Percentiles rank a stretch among this genome's conserved stretches.
phyloP scores from a whole-genome alignment of 768 basidiomycete genomes.

The Boletus tylopilopsis region DNA sequence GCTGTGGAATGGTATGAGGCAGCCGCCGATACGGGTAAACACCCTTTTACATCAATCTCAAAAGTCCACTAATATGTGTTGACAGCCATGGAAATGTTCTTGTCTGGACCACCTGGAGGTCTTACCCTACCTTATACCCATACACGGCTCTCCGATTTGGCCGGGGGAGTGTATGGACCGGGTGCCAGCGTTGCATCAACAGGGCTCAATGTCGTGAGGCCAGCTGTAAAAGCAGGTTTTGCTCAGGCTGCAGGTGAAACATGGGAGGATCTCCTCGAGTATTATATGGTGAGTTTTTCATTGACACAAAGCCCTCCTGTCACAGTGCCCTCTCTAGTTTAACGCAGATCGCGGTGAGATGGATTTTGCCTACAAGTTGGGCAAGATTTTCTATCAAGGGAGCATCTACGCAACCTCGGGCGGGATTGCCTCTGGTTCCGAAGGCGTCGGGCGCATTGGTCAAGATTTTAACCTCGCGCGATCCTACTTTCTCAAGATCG shows the following conservation, averaged over 20 bases:
- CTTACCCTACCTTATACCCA: slow-evolving; percentile 78
- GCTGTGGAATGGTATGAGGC: slow-evolving; percentile 88
- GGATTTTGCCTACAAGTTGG: slow-evolving; percentile 86
- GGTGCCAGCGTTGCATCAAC: slow-evolving; percentile 94
- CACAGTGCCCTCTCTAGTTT: slow-evolving; percentile 51
- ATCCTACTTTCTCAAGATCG: slow-evolving; percentile 81
- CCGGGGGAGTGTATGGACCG: slow-evolving; percentile 91
- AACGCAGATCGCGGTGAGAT: slow-evolving; percentile 91
- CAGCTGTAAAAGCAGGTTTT: slow-evolving; percentile 80
- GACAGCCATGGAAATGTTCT: slow-evolving; percentile 74
- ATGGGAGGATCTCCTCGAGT: slow-evolving; percentile 90
- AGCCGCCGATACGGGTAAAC: slow-evolving; percentile 79
- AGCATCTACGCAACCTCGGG: slow-evolving; percentile 80
- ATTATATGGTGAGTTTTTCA: slow-evolving; percentile 63
- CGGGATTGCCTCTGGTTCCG: slow-evolving; percentile 82
- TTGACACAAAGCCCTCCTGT: neutral
- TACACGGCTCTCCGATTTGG: slow-evolving; percentile 82
- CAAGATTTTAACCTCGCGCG: slow-evolving; percentile 74
- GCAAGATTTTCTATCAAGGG: slow-evolving; percentile 96
- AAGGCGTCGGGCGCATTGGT: slow-evolving; percentile 87
- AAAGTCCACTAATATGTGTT: slow-evolving; percentile 1
- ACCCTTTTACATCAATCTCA: slow-evolving; percentile 18
- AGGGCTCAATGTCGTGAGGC: slow-evolving; percentile 62
- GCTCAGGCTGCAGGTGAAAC: slow-evolving; percentile 88
- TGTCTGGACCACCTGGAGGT: slow-evolving; percentile 89